Conservation (phyloP, 768 basidiomycete genomes). For the Phylloporus sp. region DNA sequence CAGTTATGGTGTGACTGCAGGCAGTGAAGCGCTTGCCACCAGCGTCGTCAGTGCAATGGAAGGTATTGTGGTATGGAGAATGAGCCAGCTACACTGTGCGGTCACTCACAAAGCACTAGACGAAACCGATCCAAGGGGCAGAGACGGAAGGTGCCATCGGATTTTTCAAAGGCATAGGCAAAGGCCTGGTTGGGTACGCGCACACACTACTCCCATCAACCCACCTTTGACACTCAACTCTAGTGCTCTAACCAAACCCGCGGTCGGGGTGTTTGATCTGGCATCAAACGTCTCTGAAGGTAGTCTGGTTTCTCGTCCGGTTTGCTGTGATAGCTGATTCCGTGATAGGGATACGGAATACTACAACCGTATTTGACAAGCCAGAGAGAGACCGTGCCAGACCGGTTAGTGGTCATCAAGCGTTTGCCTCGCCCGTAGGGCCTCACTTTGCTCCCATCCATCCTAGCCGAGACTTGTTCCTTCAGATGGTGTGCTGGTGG, state of each 20-base stretch:
- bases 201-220: neutral
- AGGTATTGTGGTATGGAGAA: constrained; percentile 72
- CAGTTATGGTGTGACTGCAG: constrained; percentile 94
- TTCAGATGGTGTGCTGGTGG: constrained; percentile 82
- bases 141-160: constrained; percentile 91
- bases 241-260: constrained; percentile 93
- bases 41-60: constrained; percentile 96
- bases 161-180: constrained; percentile 97
- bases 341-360: constrained; percentile 86
- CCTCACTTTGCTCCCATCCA: neutral
- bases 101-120: constrained; percentile 41
- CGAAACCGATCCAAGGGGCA: constrained; percentile 96
- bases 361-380: constrained; percentile 95
- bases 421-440: constrained; percentile 1
- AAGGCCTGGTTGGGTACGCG: constrained; percentile 85
- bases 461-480: constrained; percentile 79
- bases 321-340: constrained; percentile 5
- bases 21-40: constrained; percentile 89
- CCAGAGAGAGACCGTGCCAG: constrained; percentile 85
- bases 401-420: constrained; percentile 45
- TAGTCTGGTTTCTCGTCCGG: constrained; percentile 21
- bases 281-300: constrained; percentile 94
- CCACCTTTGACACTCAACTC: neutral
- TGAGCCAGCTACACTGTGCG: constrained; percentile 3
- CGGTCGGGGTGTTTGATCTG: constrained; percentile 93